These are phyloP conservation scores for Acmispon strigosus DNA, from an alignment of 306 rosid genomes.

Conservation along the genomic window DNA sequence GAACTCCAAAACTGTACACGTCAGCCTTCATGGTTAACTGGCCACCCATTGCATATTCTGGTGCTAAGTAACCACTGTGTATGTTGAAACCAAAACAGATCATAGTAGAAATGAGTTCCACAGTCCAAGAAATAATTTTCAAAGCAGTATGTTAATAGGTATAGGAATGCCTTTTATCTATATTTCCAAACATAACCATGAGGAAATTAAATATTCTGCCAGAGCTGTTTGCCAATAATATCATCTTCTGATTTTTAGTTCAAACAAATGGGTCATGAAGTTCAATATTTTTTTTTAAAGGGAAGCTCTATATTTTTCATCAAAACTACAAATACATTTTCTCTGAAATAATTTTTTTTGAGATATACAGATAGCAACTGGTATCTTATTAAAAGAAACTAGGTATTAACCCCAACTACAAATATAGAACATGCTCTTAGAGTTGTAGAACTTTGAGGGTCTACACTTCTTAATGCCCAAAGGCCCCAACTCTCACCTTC, in stretches of 20 bases:
- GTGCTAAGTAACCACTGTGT: slow-evolving; percentile 93
- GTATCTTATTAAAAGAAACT: too few relatives aligned
- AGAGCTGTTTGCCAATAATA: background rate
- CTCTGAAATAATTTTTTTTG: background rate
- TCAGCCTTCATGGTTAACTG: slow-evolving; percentile 90
- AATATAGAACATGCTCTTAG: too few relatives aligned
- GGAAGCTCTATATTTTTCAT: background rate
- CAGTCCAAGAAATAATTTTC: background rate
- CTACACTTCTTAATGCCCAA: too few relatives aligned
- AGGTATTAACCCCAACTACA: too few relatives aligned
- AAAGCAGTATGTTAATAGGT: background rate
- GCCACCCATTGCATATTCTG: slow-evolving; percentile 94
- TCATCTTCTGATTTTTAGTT: background rate
- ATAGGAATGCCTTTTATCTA: background rate
- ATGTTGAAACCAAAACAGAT: slow-evolving; percentile 22
- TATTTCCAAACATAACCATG: background rate
- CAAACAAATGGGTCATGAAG: background rate
- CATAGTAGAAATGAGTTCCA: background rate
- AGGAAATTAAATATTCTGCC: background rate
- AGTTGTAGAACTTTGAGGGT: too few relatives aligned
- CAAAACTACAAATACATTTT: background rate
- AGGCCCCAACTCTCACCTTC: too few relatives aligned
- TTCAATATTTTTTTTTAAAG: background rate
- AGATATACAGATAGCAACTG: background rate
- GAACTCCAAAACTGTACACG: slow-evolving; percentile 91